phyloP scores from a whole-genome alignment of 345 rosid genomes.

The Eucalyptus camaldulensis region DNA sequence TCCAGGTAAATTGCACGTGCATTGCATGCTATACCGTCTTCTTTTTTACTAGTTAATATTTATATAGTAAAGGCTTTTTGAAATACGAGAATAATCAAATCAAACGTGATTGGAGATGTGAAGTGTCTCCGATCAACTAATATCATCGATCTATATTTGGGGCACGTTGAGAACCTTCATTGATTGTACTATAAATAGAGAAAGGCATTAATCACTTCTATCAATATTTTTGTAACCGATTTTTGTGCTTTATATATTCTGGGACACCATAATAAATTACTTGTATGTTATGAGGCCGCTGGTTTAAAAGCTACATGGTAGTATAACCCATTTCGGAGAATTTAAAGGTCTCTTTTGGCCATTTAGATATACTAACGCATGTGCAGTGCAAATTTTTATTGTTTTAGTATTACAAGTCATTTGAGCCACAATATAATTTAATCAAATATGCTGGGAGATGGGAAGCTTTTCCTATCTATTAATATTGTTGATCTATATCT shows the following conservation, averaged over 20 bases:
- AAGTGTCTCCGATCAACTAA: not conserved
- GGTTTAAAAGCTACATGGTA: not conserved
- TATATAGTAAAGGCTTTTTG: not conserved
- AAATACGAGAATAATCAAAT: not conserved
- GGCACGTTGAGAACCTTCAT: not conserved
- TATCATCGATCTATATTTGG: not conserved
- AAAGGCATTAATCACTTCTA: not conserved
- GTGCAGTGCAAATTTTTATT: not conserved
- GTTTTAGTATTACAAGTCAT: too few species aligned
- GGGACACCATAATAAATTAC: not conserved
- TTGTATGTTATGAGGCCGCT: not conserved
- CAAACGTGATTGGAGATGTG: not conserved
- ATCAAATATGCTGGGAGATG: not conserved
- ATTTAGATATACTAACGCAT: not conserved
- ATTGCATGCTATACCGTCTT: not conserved
- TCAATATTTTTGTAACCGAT: not conserved
- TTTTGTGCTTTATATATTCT: not conserved
- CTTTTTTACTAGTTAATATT: not conserved
- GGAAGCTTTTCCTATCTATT: not conserved
- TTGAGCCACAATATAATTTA: too few species aligned
- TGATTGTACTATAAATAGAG: not conserved
- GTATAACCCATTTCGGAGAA: not conserved
- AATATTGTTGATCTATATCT: too few species aligned
- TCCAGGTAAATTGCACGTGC: not conserved
- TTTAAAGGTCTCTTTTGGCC: not conserved